Conservation (phyloP, 1,284 basidiomycete genomes). For the Ustilago hordei region DNA sequence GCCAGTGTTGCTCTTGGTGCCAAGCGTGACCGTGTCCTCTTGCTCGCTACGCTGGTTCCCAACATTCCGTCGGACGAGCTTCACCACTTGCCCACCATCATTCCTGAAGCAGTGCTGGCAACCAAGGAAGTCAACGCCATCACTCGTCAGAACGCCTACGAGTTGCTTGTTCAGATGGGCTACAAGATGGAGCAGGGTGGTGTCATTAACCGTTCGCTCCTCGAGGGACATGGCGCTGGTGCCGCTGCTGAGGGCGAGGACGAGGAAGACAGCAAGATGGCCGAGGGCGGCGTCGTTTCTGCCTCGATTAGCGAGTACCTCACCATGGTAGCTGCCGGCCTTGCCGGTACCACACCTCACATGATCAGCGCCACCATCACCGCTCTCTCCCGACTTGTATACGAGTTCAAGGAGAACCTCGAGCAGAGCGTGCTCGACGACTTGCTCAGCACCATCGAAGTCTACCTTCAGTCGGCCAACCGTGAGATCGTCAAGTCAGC, state of each 20-base stretch:
- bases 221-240: constrained; percentile 74
- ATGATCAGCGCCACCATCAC: constrained; percentile 99
- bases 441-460: constrained; percentile 85
- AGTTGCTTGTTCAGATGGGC: constrained; percentile 90
- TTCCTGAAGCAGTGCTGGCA: constrained; percentile 95
- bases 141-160: constrained; percentile 88
- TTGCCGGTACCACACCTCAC: constrained; percentile 92
- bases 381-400: constrained; percentile 89
- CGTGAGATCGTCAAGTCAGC: constrained; percentile 97
- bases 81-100: constrained; percentile 86
- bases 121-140: constrained; percentile 98
- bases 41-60: constrained; percentile 81
- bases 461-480: constrained; percentile 91
- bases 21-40: constrained; percentile 83
- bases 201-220: constrained; percentile 79
- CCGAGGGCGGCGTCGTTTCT: constrained; percentile 72
- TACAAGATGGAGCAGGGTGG: constrained; percentile 91
- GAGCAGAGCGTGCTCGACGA: constrained; percentile 83
- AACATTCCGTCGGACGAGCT: constrained; percentile 79
- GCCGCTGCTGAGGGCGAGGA: constrained; percentile 53
- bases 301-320: constrained; percentile 92
- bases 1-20: constrained; percentile 81
- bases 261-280: constrained; percentile 44
- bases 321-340: constrained; percentile 95
- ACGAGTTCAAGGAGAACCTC: constrained; percentile 87